A percentile compares a stretch with the other conserved stretches of the same genome.
phyloP scores from a whole-genome alignment of 176 grass and related monocot species.

The Oryza glumipatula region DNA sequence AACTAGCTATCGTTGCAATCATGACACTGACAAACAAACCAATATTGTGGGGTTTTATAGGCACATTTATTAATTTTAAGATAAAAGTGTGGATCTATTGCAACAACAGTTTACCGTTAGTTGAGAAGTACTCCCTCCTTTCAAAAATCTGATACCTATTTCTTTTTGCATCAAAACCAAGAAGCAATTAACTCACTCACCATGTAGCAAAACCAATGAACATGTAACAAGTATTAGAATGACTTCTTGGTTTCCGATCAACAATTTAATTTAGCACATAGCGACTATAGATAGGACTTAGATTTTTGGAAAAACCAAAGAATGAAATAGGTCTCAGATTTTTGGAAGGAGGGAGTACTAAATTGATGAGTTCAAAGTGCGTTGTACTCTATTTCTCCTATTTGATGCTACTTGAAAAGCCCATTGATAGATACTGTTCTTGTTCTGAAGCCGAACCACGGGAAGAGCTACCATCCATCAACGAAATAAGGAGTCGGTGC shows the following conservation, averaged over 20 bases:
- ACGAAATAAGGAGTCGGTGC: conserved; percentile 61
- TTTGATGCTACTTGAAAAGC: background rate
- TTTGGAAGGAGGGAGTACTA: too few species aligned
- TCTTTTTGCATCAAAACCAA: too few species aligned
- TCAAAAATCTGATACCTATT: too few species aligned
- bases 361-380: too few species aligned
- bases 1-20: background rate
- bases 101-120: background rate
- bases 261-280: too few species aligned
- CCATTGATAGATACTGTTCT: conserved; percentile 6
- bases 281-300: too few species aligned
- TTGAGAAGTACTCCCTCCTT: background rate
- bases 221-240: too few species aligned
- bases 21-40: background rate
- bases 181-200: too few species aligned
- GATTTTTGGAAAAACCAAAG: too few species aligned
- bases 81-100: background rate
- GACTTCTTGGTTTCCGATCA: too few species aligned
- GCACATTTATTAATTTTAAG: background rate
- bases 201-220: too few species aligned
- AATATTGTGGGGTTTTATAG: background rate
- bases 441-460: conserved; percentile 53
- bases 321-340: too few species aligned
- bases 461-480: conserved; percentile 71
- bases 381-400: background rate